Evolutionary conservation across 805 yeast species (phyloP), one percentile per base, ranked within the genome.

Genomic region (Candida golubevii): DNA sequence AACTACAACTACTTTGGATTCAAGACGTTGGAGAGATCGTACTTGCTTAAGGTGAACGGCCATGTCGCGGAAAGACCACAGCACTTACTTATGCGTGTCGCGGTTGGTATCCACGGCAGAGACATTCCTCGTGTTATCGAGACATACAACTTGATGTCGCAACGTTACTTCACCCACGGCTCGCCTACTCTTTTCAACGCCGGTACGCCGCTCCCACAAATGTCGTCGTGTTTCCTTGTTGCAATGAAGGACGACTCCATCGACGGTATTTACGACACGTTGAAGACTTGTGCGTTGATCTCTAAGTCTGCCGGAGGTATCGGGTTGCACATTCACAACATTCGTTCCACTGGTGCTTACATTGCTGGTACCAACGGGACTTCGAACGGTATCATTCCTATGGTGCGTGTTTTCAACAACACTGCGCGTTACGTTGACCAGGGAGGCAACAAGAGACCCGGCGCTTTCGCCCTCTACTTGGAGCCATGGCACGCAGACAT

Each of bases 401-500:
- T 78, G 83, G 72, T 78, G 35, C 71, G 82, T 58, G 83, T 78
- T 26, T 78, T 78, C 66, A 78, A 78, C 63, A 78, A 77, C 59
- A 78, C 83, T 33, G 83, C 83, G 32, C 70, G 82, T 59, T 78
- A 78, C 55, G 83, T 78, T 36, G 83, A 78, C 56, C 83, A 78
- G 62, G 83, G 83, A 59, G 83, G 83, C 54, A 78, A 78, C 63
- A 78, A 78, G 64, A 67, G 83, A 61, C 83, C 83, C 12, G 83
- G 83, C 57, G 83, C 83, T 11, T 77, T 78, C 61, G 83, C 83
- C 15, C 61, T 78, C 42, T 78, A 78, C 61, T 59, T 78, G 41
- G 83, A 78, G 62, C 83, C 83, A 57, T 78, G 83, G 83, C 83
- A 78, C 58, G 64, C 80, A 7, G 83, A 78, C 59, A 71, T 78